Conservation (phyloP, 1,139 yeast genomes). For the Casaregolazyma lundiana region DNA sequence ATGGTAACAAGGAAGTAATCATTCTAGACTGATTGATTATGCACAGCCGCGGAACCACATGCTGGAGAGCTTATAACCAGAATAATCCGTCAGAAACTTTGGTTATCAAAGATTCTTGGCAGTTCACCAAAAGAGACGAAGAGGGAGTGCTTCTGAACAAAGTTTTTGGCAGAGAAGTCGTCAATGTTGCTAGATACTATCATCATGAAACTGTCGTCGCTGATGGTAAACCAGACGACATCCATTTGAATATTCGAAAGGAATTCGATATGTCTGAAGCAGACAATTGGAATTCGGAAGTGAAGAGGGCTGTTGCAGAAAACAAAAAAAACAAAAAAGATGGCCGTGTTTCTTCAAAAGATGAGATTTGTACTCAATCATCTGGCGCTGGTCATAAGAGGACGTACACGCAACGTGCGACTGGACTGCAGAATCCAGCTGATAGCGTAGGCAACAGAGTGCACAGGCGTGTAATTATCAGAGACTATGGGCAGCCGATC, state of each 20-base stretch:
- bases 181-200: neutral
- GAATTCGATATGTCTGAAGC: no score
- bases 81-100: neutral
- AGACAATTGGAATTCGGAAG: no score
- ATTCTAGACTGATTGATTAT: neutral
- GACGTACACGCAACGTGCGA: no score
- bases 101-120: neutral
- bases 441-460: neutral
- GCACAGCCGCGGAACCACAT: neutral
- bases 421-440: no score
- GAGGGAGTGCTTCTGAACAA: neutral
- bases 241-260: no score
- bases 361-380: no score
- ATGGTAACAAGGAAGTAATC: neutral
- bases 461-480: neutral
- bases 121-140: neutral
- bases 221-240: neutral
- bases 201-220: neutral
- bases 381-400: no score
- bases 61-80: neutral
- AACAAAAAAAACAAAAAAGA: no score
- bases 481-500: neutral
- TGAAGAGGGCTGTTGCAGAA: no score
- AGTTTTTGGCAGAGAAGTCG: neutral
- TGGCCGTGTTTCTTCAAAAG: no score